These are phyloP conservation scores for Yamadazyma kanchanaburiensis DNA, from an alignment of 1,139 yeast genomes.

Conservation along the genomic window DNA sequence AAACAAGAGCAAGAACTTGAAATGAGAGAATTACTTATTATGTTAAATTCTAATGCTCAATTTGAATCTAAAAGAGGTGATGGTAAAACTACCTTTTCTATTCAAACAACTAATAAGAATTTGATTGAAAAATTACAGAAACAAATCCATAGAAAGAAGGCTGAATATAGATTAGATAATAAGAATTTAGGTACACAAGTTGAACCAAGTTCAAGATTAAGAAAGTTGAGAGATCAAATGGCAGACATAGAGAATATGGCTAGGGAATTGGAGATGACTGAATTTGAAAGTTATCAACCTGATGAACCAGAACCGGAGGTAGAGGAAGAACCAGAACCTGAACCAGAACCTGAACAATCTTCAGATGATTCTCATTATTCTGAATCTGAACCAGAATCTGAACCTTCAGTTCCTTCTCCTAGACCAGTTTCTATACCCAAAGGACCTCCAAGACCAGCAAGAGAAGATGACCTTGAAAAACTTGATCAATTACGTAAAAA, in stretches of 20 bases:
- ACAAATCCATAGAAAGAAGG: constrained; percentile 60
- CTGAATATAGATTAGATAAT: constrained; percentile 57
- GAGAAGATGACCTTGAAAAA: constrained; percentile 41
- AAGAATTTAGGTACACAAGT: constrained; percentile 55
- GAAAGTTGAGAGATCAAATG: constrained; percentile 80
- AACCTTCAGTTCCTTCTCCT: constrained; percentile 13
- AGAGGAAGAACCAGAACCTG: constrained; percentile 12
- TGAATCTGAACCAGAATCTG: constrained; percentile 14
- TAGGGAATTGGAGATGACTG: constrained; percentile 81
- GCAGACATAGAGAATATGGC: constrained; percentile 84
- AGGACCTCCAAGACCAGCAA: constrained; percentile 33
- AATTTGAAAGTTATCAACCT: constrained; percentile 50
- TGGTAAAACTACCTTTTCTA: constrained; percentile 37
- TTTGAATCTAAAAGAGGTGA: constrained; percentile 25
- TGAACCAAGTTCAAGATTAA: constrained; percentile 75
- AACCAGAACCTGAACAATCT: constrained; percentile 17
- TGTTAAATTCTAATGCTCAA: constrained; percentile 47
- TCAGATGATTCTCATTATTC: constrained; percentile 13
- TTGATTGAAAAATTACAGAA: constrained; percentile 50
- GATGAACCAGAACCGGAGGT: constrained; percentile 11
- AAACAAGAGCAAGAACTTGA: constrained; percentile 87
- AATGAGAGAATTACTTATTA: constrained; percentile 76
- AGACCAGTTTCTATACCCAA: constrained; percentile 11
- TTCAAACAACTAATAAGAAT: constrained; percentile 40
- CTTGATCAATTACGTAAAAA: constrained; percentile 55